Evolutionary conservation across 345 rosid species (phyloP).

Genomic region (Eucalyptus sp.): DNA sequence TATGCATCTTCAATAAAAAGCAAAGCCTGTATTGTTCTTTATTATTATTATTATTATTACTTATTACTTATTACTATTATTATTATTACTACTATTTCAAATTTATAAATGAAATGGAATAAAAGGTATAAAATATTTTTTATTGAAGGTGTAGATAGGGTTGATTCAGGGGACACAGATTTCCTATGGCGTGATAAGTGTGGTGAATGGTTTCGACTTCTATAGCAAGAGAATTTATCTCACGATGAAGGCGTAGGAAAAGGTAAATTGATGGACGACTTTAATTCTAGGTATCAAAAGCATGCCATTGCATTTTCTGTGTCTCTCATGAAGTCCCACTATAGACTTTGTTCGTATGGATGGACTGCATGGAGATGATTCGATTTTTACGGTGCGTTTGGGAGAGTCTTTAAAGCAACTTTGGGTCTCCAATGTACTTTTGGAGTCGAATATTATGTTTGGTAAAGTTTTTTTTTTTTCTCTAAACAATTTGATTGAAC

Average conservation of each 20-base stretch:
- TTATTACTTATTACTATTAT: too few relatives aligned
- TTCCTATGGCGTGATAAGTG: background rate
- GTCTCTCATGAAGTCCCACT: background rate
- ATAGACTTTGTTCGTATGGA: background rate
- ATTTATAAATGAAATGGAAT: background rate
- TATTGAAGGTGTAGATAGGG: background rate
- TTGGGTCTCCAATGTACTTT: background rate
- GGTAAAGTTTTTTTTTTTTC: too few relatives aligned
- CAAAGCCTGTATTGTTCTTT: too few relatives aligned
- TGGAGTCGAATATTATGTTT: background rate
- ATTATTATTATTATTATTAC: rapidly evolving
- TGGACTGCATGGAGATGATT: too few relatives aligned
- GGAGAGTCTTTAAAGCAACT: background rate
- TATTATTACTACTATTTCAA: too few relatives aligned
- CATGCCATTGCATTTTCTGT: background rate
- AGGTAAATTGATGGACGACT: background rate
- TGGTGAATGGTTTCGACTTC: background rate
- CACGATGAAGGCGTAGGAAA: background rate
- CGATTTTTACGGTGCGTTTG: background rate
- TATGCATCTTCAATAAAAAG: too few relatives aligned
- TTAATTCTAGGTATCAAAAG: background rate
- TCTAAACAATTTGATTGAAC: background rate
- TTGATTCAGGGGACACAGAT: background rate
- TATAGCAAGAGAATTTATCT: background rate
- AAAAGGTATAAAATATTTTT: too few relatives aligned